Evolutionary conservation across 108 stramenopile genomes (phyloP).

Genomic region (Aurantiochytrium sp.): DNA sequence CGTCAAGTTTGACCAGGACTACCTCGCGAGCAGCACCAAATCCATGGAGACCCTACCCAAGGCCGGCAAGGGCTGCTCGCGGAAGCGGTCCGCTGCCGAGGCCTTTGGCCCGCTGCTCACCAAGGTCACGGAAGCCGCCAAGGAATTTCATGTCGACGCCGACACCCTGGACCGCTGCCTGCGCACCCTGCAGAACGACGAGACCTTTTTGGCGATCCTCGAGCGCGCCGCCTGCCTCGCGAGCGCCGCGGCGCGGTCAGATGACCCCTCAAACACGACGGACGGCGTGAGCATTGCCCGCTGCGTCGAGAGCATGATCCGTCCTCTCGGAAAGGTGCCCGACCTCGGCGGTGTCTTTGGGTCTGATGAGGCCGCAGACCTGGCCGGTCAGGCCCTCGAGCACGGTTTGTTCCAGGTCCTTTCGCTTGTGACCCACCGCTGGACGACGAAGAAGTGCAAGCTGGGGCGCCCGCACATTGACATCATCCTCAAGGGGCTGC

Average conservation of each 20-base stretch:
- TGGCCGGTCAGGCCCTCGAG: background rate
- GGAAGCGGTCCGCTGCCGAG: background rate
- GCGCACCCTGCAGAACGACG: background rate
- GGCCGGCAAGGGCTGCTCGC: background rate
- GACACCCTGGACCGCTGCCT: background rate
- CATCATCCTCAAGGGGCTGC: background rate
- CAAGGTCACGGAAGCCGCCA: background rate
- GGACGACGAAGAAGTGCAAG: background rate
- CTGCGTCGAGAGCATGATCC: background rate
- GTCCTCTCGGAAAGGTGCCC: background rate
- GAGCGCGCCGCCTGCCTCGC: conserved; percentile 2
- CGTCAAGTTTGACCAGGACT: background rate
- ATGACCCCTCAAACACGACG: background rate
- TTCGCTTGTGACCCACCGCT: background rate
- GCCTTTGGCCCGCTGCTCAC: background rate
- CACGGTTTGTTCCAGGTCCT: background rate
- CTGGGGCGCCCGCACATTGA: background rate
- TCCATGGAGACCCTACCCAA: background rate
- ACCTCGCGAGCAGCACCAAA: background rate
- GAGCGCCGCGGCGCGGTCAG: background rate
- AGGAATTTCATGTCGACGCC: background rate
- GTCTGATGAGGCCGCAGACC: background rate
- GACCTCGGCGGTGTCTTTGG: background rate
- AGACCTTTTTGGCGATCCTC: background rate
- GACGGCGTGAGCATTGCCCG: background rate